Evolutionary conservation across 2,329 filamentous ascomycete genomes (phyloP).

Genomic region (Phyllachora maydis): DNA sequence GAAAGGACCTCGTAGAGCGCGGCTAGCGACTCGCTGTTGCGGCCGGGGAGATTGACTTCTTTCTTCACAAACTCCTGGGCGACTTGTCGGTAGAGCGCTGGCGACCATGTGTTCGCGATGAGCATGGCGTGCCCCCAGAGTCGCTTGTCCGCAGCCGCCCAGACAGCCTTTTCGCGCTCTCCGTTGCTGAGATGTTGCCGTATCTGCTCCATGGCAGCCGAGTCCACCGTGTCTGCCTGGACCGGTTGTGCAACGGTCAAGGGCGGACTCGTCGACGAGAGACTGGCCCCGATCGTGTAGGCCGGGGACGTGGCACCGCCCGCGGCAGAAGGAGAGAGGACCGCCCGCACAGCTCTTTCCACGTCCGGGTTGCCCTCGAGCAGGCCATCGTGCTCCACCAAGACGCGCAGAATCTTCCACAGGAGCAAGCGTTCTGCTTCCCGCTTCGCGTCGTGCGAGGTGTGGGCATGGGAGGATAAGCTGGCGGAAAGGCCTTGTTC

Average conservation of each 20-base stretch:
- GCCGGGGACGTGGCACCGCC: conserved; percentile 7
- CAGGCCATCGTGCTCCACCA: conserved; percentile 72
- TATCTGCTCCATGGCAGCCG: conserved; percentile 48
- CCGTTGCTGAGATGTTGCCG: conserved; percentile 56
- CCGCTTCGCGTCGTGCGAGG: conserved; percentile 43
- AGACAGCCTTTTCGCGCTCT: conserved; percentile 77
- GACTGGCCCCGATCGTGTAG: conserved; percentile 8
- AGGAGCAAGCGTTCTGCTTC: conserved; percentile 61
- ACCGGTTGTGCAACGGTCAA: neutral
- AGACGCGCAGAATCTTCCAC: conserved; percentile 66
- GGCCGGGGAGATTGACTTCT: conserved; percentile 67
- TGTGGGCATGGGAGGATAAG: too few species aligned
- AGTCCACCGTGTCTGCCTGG: conserved; percentile 42
- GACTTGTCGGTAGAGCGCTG: conserved; percentile 79
- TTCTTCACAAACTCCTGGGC: conserved; percentile 89
- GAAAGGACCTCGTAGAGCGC: conserved; percentile 87
- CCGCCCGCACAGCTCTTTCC: conserved; percentile 52
- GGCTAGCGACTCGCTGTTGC: conserved; percentile 70
- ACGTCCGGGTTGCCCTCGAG: conserved; percentile 54
- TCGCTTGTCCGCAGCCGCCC: conserved; percentile 80
- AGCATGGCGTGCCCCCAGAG: conserved; percentile 95
- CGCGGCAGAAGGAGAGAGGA: conserved; percentile 42
- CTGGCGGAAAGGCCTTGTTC: conserved; percentile 29
- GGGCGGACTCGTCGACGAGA: conserved; percentile 8
- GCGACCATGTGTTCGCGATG: conserved; percentile 57